Percentiles rank a stretch among this genome's conserved stretches.
Conservation (phyloP, 805 yeast species). For the Zygosaccharomyces lentus region DNA sequence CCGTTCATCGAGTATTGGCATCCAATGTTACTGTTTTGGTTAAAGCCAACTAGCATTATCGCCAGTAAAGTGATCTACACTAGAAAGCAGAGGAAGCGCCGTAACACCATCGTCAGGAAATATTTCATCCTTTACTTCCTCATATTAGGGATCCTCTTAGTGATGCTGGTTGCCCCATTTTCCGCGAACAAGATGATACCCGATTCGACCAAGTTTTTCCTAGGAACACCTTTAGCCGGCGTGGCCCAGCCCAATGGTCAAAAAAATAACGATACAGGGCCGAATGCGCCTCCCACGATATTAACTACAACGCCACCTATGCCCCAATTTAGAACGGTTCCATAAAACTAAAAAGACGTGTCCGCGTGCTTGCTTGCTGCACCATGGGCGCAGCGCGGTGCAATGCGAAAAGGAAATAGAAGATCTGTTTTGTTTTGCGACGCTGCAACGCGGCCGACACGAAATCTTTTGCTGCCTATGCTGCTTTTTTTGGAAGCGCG, state of each 20-base stretch:
- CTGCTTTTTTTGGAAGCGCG: constrained; percentile 16
- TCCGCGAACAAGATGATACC: constrained; percentile 35
- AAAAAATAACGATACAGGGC: constrained; percentile 64
- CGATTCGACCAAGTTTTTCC: constrained; percentile 20
- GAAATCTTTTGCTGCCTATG: neutral
- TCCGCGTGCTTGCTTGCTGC: neutral
- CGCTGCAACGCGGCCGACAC: constrained; percentile 2
- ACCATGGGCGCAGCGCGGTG: no score
- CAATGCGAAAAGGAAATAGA: neutral
- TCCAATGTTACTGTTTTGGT: constrained; percentile 63
- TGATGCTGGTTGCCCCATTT: constrained; percentile 47
- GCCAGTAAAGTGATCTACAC: constrained; percentile 37
- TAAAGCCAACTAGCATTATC: constrained; percentile 47
- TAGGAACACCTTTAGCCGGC: constrained; percentile 32
- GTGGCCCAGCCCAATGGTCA: constrained; percentile 58
- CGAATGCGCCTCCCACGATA: constrained; percentile 46
- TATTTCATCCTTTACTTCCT: constrained; percentile 46
- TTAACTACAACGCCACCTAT: constrained; percentile 37
- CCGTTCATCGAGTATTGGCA: constrained; percentile 68
- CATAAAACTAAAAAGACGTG: constrained; percentile 16
- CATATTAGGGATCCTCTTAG: constrained; percentile 38
- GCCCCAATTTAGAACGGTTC: constrained; percentile 34
- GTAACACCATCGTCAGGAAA: constrained; percentile 41
- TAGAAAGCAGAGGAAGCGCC: constrained; percentile 37
- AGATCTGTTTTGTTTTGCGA: constrained; percentile 4